A percentile compares a stretch with the other conserved stretches of the same genome.
Conservation (phyloP, 176 grass and related monocot genomes). For the Zea luxurians region DNA sequence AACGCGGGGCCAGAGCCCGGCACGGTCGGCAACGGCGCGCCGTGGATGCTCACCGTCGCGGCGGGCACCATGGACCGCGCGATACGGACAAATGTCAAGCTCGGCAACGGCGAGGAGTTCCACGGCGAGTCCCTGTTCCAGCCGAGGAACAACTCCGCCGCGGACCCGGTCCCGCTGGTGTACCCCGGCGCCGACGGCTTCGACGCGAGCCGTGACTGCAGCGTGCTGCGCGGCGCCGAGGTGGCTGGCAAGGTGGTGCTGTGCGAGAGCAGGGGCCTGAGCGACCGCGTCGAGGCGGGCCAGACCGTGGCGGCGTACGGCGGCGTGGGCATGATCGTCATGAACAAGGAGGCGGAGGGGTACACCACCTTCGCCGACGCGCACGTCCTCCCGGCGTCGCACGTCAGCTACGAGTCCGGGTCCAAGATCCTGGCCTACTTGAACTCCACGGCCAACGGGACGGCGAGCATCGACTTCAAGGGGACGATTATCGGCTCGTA, state of each 20-base stretch:
- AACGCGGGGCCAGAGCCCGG: slow-evolving; percentile 50
- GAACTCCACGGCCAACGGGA: slow-evolving; percentile 54
- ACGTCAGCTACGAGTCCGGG: slow-evolving; percentile 57
- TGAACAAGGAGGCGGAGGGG: slow-evolving; percentile 51
- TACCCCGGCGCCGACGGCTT: slow-evolving; percentile 49
- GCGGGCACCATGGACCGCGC: slow-evolving; percentile 72
- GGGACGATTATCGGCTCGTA: slow-evolving; percentile 62
- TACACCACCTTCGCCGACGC: slow-evolving; percentile 61
- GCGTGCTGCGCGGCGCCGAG: slow-evolving; percentile 50
- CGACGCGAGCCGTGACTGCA: slow-evolving; percentile 57
- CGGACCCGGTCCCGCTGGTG: slow-evolving; percentile 43
- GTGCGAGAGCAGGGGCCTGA: slow-evolving; percentile 60
- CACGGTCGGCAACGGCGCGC: slow-evolving; percentile 64
- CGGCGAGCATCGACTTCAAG: slow-evolving; percentile 60
- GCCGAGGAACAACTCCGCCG: slow-evolving; percentile 33
- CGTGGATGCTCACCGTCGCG: slow-evolving; percentile 88
- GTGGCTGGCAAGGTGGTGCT: slow-evolving; percentile 61
- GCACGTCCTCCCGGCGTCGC: slow-evolving; percentile 64
- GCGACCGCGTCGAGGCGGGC: slow-evolving; percentile 48
- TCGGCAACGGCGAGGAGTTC: slow-evolving; percentile 69
- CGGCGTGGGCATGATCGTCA: slow-evolving; percentile 60
- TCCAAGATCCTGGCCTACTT: slow-evolving; percentile 51
- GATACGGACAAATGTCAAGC: slow-evolving; percentile 61
- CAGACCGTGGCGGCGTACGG: slow-evolving; percentile 50
- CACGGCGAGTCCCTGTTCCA: slow-evolving; percentile 80